Conservation (phyloP, 2,329 filamentous ascomycete species). For the Talaromyces amestolkiae region DNA sequence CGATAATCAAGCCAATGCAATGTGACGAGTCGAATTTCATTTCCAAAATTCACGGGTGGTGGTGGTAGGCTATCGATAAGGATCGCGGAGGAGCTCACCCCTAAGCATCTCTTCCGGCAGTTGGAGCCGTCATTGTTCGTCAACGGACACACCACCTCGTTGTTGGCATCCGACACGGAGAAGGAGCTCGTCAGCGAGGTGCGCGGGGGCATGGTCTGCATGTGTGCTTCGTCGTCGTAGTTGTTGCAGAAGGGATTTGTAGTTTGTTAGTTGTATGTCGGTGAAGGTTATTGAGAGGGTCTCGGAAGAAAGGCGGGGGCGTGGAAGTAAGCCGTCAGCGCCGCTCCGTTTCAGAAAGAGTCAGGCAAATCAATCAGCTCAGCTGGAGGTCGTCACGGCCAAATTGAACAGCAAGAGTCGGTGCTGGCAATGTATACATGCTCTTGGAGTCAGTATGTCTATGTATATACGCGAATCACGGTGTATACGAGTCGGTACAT, state of each 20-base stretch:
- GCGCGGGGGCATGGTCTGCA: conserved; percentile 78
- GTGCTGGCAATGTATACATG: neutral
- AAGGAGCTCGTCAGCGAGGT: conserved; percentile 85
- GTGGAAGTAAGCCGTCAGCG: conserved; percentile 3
- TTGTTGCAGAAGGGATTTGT: neutral
- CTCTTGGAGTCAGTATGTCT: neutral
- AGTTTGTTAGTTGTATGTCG: neutral
- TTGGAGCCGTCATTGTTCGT: conserved; percentile 93
- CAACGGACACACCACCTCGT: conserved; percentile 95
- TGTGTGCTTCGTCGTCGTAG: conserved; percentile 11
- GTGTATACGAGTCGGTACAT: neutral
- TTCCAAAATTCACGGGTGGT: neutral
- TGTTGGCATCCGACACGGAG: conserved; percentile 85
- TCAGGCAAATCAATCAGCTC: conserved; percentile 5
- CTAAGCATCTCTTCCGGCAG: conserved; percentile 96
- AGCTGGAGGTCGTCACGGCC: neutral
- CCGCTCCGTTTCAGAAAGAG: neutral
- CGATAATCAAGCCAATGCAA: neutral
- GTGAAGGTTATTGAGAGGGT: neutral
- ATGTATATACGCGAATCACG: neutral
- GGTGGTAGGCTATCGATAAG: conserved; percentile 20
- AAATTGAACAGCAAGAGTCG: conserved; percentile 2
- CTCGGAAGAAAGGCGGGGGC: conserved; percentile 1
- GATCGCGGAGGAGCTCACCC: conserved; percentile 66
- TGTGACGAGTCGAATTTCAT: neutral